Percentiles rank a stretch among this genome's conserved stretches.
These are phyloP conservation scores for Penicillium longicatenatum DNA, from an alignment of 495 filamentous ascomycete genomes.

Conservation along the genomic window DNA sequence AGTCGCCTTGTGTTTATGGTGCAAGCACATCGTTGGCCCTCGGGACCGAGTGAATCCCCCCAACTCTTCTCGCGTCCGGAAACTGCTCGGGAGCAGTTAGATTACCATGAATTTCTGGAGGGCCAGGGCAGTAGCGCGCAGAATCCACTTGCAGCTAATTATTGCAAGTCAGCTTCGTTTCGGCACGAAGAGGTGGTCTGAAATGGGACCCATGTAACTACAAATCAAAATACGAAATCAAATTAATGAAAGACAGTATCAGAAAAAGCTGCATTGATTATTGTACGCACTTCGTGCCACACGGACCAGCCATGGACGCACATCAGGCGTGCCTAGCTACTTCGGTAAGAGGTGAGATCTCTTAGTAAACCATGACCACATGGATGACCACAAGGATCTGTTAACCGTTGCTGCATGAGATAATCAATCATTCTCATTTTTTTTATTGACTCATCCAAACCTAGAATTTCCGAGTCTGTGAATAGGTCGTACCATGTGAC, in stretches of 20 bases:
- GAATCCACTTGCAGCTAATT: conserved; percentile 8
- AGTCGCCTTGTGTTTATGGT: conserved; percentile 19
- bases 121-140: neutral
- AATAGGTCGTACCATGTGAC: too few species aligned
- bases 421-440: too few species aligned
- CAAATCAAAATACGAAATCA: neutral
- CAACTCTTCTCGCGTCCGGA: neutral
- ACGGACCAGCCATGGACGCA: too few species aligned
- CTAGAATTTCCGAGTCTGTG: too few species aligned
- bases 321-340: neutral
- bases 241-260: neutral
- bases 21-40: conserved; percentile 20
- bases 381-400: too few species aligned
- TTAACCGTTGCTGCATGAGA: too few species aligned
- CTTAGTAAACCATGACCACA: too few species aligned
- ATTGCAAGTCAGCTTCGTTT: neutral
- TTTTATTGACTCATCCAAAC: neutral
- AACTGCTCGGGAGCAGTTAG: neutral
- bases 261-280: neutral
- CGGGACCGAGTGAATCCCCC: conserved; percentile 8
- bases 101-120: conserved; percentile 13
- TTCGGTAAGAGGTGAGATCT: too few species aligned
- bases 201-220: neutral
- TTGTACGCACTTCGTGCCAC: neutral
- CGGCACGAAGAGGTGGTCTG: neutral